Conservation (phyloP, 768 basidiomycete species). For the Tremella yokohamensis region DNA sequence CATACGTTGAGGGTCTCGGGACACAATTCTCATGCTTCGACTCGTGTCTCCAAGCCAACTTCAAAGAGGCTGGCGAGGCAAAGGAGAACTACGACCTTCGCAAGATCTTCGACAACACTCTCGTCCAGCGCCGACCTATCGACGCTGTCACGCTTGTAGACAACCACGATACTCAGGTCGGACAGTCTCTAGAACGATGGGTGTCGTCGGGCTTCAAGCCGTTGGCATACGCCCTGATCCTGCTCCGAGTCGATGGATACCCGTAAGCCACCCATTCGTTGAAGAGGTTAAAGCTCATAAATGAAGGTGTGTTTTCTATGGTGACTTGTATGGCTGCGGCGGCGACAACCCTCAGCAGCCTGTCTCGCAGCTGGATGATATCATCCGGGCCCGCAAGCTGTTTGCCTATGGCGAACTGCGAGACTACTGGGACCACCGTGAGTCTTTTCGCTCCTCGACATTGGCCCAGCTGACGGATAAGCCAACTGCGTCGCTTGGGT, state of each 20-base stretch:
- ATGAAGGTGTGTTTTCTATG: constrained; percentile 50
- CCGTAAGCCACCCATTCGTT: constrained; percentile 32
- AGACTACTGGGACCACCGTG: constrained; percentile 53
- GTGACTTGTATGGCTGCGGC: constrained; percentile 53
- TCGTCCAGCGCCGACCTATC: constrained; percentile 65
- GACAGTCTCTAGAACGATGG: constrained; percentile 53
- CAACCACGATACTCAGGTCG: constrained; percentile 52
- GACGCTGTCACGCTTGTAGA: constrained; percentile 61
- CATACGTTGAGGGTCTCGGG: constrained; percentile 47
- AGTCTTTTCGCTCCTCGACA: constrained; percentile 7
- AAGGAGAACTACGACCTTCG: constrained; percentile 71
- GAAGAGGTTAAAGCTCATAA: background rate
- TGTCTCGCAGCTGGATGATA: constrained; percentile 51
- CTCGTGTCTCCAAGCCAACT: constrained; percentile 68
- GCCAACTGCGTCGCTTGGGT: constrained; percentile 54
- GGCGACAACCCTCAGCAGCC: constrained; percentile 52
- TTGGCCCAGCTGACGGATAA: constrained; percentile 15
- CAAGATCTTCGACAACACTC: constrained; percentile 65
- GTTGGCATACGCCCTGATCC: constrained; percentile 54
- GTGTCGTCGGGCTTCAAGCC: constrained; percentile 53
- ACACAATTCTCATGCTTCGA: constrained; percentile 81
- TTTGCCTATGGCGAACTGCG: constrained; percentile 51
- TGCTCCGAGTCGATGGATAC: constrained; percentile 53
- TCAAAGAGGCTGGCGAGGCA: constrained; percentile 63
- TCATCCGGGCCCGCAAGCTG: constrained; percentile 48